Evolutionary conservation across 1,284 basidiomycete genomes (phyloP), one percentile per base, ranked within the genome.

Genomic region (Afroboletus lepidellus): DNA sequence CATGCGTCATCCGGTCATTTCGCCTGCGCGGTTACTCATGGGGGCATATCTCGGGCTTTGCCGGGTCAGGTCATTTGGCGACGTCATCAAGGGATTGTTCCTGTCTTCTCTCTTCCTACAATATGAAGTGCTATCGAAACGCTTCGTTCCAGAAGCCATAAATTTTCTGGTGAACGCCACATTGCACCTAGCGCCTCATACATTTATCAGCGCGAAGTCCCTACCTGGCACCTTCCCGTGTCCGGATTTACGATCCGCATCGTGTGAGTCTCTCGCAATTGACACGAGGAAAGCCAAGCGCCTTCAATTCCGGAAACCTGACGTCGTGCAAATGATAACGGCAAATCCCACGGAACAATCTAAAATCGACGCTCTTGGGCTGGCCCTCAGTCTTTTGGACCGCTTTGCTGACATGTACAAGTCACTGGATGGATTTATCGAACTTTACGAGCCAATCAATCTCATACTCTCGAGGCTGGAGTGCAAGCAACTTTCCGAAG

Each of bases 1-100:
- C 72, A 83, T 94, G 71, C 89, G 87, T 51, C 95, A 99, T 69
- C 83, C 87, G 0, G 94, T 99, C 44, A 77, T 92, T 21, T 90
- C 92, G 0, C 93, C 95, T 0, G 81, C 94, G 0, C 81, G 92
- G 43, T 72, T 98, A 21, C 80, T 99, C 43, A 91, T 98, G 74
- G 92, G 90, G 1, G 88, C 94, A 48, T 99, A 98, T 67, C 84
- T 99, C 15, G 87, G 86, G 4, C 80, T 99, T 39, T 81, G 85
- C 44, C 85, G 94, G 5, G 80, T 99, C 6, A 79, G 95, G 42
- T 83, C 81, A 8, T 65, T 90, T 9, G 58, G 70, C 12, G 95
- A 99, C 69, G 63, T 98, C 41, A 80, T 88, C 0, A 90, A 88
- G 46, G 95, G 96, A 0, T 73, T 98, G 34, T 98, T 97, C 77